Base-by-base conservation (phyloP, 2,329 filamentous ascomycete genomes). In the Aspergillus texensis region DNA sequence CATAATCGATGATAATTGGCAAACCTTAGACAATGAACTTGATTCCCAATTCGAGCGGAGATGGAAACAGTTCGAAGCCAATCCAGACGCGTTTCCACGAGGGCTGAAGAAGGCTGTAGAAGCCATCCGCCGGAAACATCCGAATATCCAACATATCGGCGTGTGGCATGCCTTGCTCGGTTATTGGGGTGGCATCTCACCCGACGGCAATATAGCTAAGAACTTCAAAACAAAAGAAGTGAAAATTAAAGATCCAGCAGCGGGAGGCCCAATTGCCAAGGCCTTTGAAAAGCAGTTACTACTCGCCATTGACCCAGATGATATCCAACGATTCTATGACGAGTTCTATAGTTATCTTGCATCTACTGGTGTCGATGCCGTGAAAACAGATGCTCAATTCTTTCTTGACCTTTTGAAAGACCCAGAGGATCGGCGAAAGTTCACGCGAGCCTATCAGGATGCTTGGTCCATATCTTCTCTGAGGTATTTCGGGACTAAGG, bases 1-100 rank as follows among this genome's bases (percentile, higher is more conserved):
- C 2, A 97, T 98, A 65, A 96, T 99, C 66, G 95, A 99, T 70
- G 95, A 99, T 74, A 96, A 96, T 71, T 99, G 95, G 95, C 94
- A 97, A 77, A 87, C 90, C 10, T 84, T 96, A 8, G 85, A 89
- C 30, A 81, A 82, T 32, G 80, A 84, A 65, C 85, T 83, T 4
- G 78, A 83, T 16, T 81, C 77, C 1, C 84, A 86, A 67, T 84
- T 84, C 67, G 73, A 79, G 43, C 78, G 84, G 16, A 83, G 82
- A 16, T 96, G 91, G 93, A 86, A 87, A 11, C 86, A 90, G 9
- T 98, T 99, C 67, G 94, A 98, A 74, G 95, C 94, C 0, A 91
- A 96, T 62, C 84, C 87, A 12, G 82, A 85, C 30, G 88, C 88
- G 0, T 99, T 99, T 64, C 94, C 94, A 0, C 81, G 86, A 2